Evolutionary conservation across 2,329 filamentous ascomycete species (phyloP).

Genomic region (Coniella vitis): DNA sequence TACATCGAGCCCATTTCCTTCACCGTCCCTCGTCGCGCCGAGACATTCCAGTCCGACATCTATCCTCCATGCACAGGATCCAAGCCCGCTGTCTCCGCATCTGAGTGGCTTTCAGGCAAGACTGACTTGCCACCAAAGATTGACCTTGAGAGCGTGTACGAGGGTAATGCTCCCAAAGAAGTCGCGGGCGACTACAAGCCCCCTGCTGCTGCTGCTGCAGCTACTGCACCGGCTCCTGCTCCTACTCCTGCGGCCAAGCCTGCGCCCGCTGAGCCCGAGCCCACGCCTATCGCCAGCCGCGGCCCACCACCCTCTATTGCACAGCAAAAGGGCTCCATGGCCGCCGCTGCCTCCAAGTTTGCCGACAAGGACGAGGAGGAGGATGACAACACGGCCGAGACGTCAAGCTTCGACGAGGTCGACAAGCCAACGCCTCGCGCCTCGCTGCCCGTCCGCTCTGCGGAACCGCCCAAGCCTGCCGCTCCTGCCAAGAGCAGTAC

Average conservation of each 20-base stretch:
- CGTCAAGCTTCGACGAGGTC: constrained; percentile 82
- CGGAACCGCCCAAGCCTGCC: constrained; percentile 37
- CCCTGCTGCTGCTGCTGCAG: constrained; percentile 36
- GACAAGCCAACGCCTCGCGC: constrained; percentile 63
- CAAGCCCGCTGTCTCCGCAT: constrained; percentile 71
- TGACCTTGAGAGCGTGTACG: constrained; percentile 85
- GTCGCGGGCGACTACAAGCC: constrained; percentile 64
- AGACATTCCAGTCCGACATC: constrained; percentile 95
- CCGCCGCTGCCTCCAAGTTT: constrained; percentile 78
- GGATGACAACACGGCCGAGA: constrained; percentile 48
- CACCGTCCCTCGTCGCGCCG: constrained; percentile 86
- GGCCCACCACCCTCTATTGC: constrained; percentile 62
- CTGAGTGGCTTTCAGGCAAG: constrained; percentile 85
- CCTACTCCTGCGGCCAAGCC: constrained; percentile 38
- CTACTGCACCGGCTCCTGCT: constrained; percentile 33
- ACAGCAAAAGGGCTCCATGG: constrained; percentile 82
- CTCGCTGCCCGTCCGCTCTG: constrained; percentile 27
- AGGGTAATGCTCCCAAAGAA: constrained; percentile 74
- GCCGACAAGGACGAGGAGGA: constrained; percentile 64
- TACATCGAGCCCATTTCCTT: constrained; percentile 98
- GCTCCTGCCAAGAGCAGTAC: constrained; percentile 36
- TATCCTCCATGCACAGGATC: constrained; percentile 78
- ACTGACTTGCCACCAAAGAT: constrained; percentile 82
- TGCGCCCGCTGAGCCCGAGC: constrained; percentile 48
- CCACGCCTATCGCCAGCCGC: constrained; percentile 41